phyloP scores from a whole-genome alignment of 306 rosid species.

The Corylus avellana region DNA sequence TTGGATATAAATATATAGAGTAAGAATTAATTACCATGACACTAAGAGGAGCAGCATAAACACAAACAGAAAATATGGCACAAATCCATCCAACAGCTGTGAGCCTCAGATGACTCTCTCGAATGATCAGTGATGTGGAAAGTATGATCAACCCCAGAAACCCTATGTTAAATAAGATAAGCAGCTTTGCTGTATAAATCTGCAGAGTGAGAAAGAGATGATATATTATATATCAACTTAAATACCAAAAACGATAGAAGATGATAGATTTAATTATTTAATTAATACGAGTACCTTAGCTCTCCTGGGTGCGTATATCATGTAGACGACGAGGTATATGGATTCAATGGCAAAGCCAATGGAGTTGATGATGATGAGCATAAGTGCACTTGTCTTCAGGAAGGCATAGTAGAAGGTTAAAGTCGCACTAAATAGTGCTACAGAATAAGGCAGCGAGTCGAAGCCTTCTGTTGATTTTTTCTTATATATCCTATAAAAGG shows the following conservation, averaged over 20 bases:
- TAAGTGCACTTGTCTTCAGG: slow-evolving; percentile 17
- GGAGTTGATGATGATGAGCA: slow-evolving; percentile 37
- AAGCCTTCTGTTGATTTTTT: slow-evolving; percentile 40
- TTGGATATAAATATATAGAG: neutral
- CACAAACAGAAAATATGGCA: slow-evolving; percentile 36
- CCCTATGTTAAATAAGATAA: slow-evolving; percentile 27
- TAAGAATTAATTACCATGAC: slow-evolving; percentile 33
- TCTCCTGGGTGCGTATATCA: slow-evolving; percentile 29
- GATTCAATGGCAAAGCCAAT: slow-evolving; percentile 32
- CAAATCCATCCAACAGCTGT: slow-evolving; percentile 39
- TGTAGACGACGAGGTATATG: slow-evolving; percentile 26
- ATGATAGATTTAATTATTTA: no score
- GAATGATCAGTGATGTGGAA: neutral
- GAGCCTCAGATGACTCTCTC: neutral
- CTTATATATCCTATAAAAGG: slow-evolving; percentile 36
- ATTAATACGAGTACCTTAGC: slow-evolving; percentile 22
- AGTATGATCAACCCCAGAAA: slow-evolving; percentile 24
- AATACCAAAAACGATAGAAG: no score
- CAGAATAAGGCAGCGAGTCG: slow-evolving; percentile 41
- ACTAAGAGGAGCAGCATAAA: slow-evolving; percentile 51
- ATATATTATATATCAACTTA: no score
- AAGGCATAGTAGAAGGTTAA: slow-evolving; percentile 40
- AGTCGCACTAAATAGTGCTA: slow-evolving; percentile 45
- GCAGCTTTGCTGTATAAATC: slow-evolving; percentile 32
- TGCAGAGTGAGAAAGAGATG: slow-evolving; percentile 3